A percentile compares a stretch with the other conserved stretches of the same genome.
phyloP scores from a whole-genome alignment of 2,329 filamentous ascomycete genomes.

The Sphaerostilbella broomeana region DNA sequence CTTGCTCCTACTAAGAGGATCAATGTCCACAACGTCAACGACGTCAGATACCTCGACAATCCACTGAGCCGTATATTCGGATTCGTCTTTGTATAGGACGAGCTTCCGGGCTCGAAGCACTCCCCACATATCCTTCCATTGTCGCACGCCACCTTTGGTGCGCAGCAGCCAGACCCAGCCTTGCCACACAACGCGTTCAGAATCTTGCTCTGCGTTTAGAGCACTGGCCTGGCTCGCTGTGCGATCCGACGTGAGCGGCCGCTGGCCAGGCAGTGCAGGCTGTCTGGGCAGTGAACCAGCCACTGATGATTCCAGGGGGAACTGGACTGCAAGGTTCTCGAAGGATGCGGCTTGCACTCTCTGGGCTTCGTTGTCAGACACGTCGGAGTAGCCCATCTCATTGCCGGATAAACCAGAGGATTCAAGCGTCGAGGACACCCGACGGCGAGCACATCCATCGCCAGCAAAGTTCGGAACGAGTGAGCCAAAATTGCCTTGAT shows the following conservation, averaged over 20 bases:
- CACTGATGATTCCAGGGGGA: slow-evolving; percentile 20
- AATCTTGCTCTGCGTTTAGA: slow-evolving; percentile 49
- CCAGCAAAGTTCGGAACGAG: slow-evolving; percentile 29
- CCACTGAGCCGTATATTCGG: slow-evolving; percentile 80
- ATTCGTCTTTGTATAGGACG: slow-evolving; percentile 86
- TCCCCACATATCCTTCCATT: slow-evolving; percentile 94
- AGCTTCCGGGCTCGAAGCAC: slow-evolving; percentile 81
- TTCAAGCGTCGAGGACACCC: slow-evolving; percentile 56
- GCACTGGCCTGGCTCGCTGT: slow-evolving; percentile 60
- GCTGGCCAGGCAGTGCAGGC: slow-evolving; percentile 4
- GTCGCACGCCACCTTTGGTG: slow-evolving; percentile 72
- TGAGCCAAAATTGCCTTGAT: slow-evolving; percentile 25
- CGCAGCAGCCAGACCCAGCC: slow-evolving; percentile 82
- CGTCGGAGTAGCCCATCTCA: slow-evolving; percentile 73
- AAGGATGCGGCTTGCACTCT: slow-evolving; percentile 44
- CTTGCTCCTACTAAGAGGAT: slow-evolving; percentile 79
- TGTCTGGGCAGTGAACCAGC: slow-evolving; percentile 3
- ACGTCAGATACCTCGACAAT: slow-evolving; percentile 73
- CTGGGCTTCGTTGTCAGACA: slow-evolving; percentile 63
- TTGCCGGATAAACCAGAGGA: slow-evolving; percentile 58
- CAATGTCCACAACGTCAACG: slow-evolving; percentile 87
- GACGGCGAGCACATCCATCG: slow-evolving; percentile 38
- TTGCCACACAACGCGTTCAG: slow-evolving; percentile 88
- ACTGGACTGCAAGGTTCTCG: slow-evolving; percentile 41
- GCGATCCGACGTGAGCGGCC: slow-evolving; percentile 19